A percentile compares a stretch with the other conserved stretches of the same genome.
Evolutionary conservation across 768 basidiomycete genomes (phyloP).

Genomic region (Hortiboletus flavorubellus): DNA sequence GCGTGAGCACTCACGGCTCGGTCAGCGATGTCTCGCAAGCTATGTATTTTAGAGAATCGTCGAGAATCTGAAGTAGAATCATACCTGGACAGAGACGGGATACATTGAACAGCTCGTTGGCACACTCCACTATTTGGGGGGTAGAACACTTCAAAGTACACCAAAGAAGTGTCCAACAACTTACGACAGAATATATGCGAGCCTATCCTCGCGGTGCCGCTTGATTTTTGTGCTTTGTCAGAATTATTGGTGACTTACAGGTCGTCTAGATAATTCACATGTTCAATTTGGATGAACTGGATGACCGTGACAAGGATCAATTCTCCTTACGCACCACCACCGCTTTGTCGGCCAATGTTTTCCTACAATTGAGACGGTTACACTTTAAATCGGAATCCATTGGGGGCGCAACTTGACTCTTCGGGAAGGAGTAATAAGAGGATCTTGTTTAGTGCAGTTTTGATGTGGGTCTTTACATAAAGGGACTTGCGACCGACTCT

Average conservation of each 20-base stretch:
- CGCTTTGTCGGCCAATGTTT: conserved; percentile 67
- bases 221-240: not conserved
- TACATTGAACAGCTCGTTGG: conserved; percentile 76
- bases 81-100: conserved; percentile 77
- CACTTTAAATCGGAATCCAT: conserved; percentile 81
- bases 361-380: conserved; percentile 75
- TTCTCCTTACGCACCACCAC: conserved; percentile 63
- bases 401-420: not conserved
- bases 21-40: conserved; percentile 79
- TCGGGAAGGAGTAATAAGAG: not conserved
- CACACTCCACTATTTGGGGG: conserved; percentile 63
- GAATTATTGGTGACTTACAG: conserved; percentile 36
- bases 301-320: not conserved
- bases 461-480: not conserved
- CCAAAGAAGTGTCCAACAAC: not conserved
- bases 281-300: conserved; percentile 6
- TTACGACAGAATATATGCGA: conserved; percentile 85
- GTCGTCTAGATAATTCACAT: conserved; percentile 43
- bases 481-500: no score
- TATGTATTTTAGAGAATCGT: conserved; percentile 26
- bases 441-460: not conserved
- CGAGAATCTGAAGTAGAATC: not conserved
- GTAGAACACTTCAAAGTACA: not conserved
- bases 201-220: conserved; percentile 40
- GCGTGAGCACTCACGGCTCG: conserved; percentile 58